Base-by-base conservation (phyloP, 2,329 filamentous ascomycete genomes). In the Diaporthe destruens region DNA sequence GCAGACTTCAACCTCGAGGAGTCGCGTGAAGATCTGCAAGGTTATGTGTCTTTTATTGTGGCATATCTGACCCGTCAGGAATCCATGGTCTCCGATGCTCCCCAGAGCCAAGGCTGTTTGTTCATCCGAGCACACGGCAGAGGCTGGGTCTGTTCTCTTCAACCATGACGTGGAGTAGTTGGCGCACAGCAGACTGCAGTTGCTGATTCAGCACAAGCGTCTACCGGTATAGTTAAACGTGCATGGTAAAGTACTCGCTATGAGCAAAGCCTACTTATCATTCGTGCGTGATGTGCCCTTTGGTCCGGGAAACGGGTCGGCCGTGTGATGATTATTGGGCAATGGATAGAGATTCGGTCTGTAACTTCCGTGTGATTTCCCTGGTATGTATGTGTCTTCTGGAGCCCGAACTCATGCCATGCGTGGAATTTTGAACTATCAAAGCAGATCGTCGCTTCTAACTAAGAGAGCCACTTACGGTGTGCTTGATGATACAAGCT, bases 71-170 rank as follows among this genome's bases (percentile, higher is more conserved):
- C 25, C 23, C 18, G 36, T 25, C 6, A 4, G 59, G 23, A 4
- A 23, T 23, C 9, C 18, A 49, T 6, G 6, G 29, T 36, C 32
- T 65, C 42, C 44, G 44, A 51, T 8, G 16, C 25, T 49, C 12
- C 36, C 20, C 7, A 29, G 18, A 36, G 44, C 59, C 25, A 65
- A 65, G 59, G 23, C 25, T 12, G 44, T 65, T 65, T 12, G 44
- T 65, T 65, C 61, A 18, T 65, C 61, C 44, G 61, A 65, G 14
- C 61, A 4, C 51, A 42, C 42, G 57, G 57, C 16, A 32, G 57
- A 25, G 47, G 44, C 29, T 12, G 6, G 20, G 29, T 65, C 44
- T 51, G 44, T 65, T 51, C 61, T 44, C 44, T 65, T n/a, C 29
- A 29, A 34, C 42, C 42, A 65, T 65, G 44, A 51, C 59, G 29